These are phyloP conservation scores for Prunus salicina DNA, from an alignment of 306 rosid genomes.

Conservation along the genomic window DNA sequence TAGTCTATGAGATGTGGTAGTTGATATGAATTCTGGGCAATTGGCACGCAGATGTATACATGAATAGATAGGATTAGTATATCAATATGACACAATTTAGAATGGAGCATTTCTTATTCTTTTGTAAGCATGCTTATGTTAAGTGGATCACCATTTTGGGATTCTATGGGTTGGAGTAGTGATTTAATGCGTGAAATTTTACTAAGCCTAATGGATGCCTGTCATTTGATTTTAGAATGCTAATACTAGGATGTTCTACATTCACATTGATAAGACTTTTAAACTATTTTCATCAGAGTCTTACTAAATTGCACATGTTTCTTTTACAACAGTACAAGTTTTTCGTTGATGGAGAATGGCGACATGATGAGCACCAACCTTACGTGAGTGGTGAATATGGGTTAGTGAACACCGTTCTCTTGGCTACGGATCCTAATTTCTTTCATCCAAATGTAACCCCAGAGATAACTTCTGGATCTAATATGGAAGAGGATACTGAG, in stretches of 20 bases:
- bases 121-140: not conserved
- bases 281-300: slow-evolving; percentile 17
- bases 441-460: slow-evolving; percentile 48
- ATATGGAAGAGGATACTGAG: slow-evolving; percentile 94
- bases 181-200: not conserved
- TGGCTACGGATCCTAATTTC: slow-evolving; percentile 68
- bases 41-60: not conserved
- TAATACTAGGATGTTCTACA: not conserved
- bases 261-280: slow-evolving; percentile 6
- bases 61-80: not conserved
- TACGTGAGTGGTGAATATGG: slow-evolving; percentile 69
- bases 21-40: not conserved
- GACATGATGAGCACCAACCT: slow-evolving; percentile 83
- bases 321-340: slow-evolving; percentile 83
- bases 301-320: slow-evolving; percentile 11
- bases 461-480: slow-evolving; percentile 56
- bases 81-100: slow-evolving; percentile 4
- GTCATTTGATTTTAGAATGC: slow-evolving; percentile 5
- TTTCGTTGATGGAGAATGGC: slow-evolving; percentile 97
- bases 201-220: not conserved
- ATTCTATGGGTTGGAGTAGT: not conserved
- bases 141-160: not conserved
- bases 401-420: slow-evolving; percentile 69
- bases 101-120: not conserved
- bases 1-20: not conserved